Percentiles rank a stretch among this genome's conserved stretches.
phyloP scores from a whole-genome alignment of 1,284 basidiomycete genomes.

The Rhodotorula sp. region DNA sequence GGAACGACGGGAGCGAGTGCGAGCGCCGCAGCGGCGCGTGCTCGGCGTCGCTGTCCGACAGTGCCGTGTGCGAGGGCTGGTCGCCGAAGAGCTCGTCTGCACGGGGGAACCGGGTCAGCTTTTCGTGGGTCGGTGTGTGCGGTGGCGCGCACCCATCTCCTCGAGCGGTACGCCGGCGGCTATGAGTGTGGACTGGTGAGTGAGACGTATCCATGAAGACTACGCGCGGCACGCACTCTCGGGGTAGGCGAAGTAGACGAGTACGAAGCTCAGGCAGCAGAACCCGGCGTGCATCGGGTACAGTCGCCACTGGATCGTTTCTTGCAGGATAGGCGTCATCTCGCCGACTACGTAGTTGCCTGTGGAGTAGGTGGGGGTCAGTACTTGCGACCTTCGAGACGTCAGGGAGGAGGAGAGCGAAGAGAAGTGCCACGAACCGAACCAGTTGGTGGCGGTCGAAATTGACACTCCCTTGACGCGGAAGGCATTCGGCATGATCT shows the following conservation, averaged over 20 bases:
- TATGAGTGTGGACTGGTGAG: slow-evolving; percentile 44
- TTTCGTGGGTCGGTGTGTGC: too few species aligned
- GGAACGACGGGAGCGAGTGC: slow-evolving; percentile 21
- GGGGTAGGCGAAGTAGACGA: slow-evolving; percentile 63
- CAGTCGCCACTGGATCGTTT: slow-evolving; percentile 84
- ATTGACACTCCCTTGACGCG: slow-evolving; percentile 92
- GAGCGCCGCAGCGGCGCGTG: slow-evolving; percentile 21
- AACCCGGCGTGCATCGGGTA: slow-evolving; percentile 86
- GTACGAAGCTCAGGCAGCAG: slow-evolving; percentile 31
- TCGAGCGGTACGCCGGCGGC: slow-evolving; percentile 58
- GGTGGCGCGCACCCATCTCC: slow-evolving; percentile 53
- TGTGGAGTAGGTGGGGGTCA: too few species aligned
- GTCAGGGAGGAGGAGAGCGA: too few species aligned
- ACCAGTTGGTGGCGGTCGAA: slow-evolving; percentile 71
- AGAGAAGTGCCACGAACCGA: too few species aligned
- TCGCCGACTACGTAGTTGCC: slow-evolving; percentile 21
- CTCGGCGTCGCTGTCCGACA: slow-evolving; percentile 5
- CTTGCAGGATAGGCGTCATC: slow-evolving; percentile 61
- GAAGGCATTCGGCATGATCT: slow-evolving; percentile 89
- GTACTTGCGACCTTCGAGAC: too few species aligned
- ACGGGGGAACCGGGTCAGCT: not conserved
- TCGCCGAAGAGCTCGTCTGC: slow-evolving; percentile 38
- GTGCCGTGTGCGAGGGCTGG: slow-evolving; percentile 6
- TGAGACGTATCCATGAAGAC: too few species aligned
- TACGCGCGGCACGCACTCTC: slow-evolving; percentile 4